These are phyloP conservation scores for Smittium culicis DNA, from an alignment of 371 early-diverging fungal species.

Conservation along the genomic window DNA sequence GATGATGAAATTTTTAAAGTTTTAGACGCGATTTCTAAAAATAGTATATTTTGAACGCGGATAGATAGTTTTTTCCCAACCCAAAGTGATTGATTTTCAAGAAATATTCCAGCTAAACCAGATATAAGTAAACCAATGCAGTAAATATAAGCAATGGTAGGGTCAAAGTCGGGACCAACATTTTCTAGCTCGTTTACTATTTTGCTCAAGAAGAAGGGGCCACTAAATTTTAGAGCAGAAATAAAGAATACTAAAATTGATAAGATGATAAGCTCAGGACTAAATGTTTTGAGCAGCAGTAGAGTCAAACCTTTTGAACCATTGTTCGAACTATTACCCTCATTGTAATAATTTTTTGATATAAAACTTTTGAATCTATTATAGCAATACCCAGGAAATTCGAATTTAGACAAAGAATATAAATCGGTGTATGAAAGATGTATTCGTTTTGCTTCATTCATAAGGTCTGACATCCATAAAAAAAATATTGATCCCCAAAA, in stretches of 20 bases:
- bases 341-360: constrained; percentile 14
- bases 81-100: constrained; percentile 33
- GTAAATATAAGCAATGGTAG: constrained; percentile 37
- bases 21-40: constrained; percentile 27
- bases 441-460: constrained; percentile 16
- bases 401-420: constrained; percentile 15
- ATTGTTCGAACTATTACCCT: constrained; percentile 11
- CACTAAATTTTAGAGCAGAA: constrained; percentile 17
- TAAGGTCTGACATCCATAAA: constrained; percentile 27
- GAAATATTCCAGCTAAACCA: constrained; percentile 32
- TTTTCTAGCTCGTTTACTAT: constrained; percentile 25
- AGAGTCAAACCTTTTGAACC: too few species aligned
- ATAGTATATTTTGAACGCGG: constrained; percentile 22
- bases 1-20: constrained; percentile 13
- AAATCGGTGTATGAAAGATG: constrained; percentile 19
- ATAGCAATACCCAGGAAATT: constrained; percentile 21
- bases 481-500: constrained; percentile 11
- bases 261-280: constrained; percentile 18
- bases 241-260: constrained; percentile 13
- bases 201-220: constrained; percentile 30
- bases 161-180: neutral
- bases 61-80: constrained; percentile 25
- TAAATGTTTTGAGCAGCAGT: constrained; percentile 16
- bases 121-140: constrained; percentile 44
- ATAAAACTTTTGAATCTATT: constrained; percentile 14